Evolutionary conservation across 306 rosid genomes (phyloP), one percentile per base, ranked within the genome.

Genomic region (Prunus salicina): DNA sequence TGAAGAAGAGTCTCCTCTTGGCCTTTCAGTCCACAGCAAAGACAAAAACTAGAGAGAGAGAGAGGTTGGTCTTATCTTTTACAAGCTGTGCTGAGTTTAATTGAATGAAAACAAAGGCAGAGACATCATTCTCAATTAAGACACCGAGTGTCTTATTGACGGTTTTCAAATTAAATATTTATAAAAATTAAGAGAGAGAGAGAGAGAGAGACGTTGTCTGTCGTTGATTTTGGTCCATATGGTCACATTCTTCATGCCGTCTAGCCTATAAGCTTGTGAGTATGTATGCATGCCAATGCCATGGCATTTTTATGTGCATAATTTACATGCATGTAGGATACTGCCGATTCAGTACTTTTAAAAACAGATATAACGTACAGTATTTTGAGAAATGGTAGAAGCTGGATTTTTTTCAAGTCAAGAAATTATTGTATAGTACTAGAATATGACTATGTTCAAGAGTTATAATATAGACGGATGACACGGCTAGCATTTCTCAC

Each of bases 171-270:
- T 67, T 46, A 34, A 38, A 6, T 38, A 38, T 38, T 38, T 38
- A 38, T 7, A 38, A 38, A 38, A 38, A 38, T 34, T 1, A 34
- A 27, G 30, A 27, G 28, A 27, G n/a, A n/a, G 3, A 22, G 22
- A 53, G 25, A 52, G 64, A 78, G 73, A 72, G 60, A 12, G 55
- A 6, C 50, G 0, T 72, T 72, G 82, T 72, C 72, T 52, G 75
- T 30, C 41, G 64, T 58, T 52, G 77, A 25, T 30, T 28, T 68
- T 51, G 51, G 67, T 63, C 82, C 73, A 27, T 27, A 64, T 22
- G 62, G 56, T 58, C 43, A 12, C 38, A 24, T 9, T 43, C 55
- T 43, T 20, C 55, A 34, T 58, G 76, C 57, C 55, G 18, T n/a
- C 51, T 72, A 15, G 41, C 19, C 38, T 14, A 20, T 56, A 10